A percentile compares a stretch with the other conserved stretches of the same genome.
phyloP scores from a whole-genome alignment of 305 asterid species.

The Fraxinus nigra region DNA sequence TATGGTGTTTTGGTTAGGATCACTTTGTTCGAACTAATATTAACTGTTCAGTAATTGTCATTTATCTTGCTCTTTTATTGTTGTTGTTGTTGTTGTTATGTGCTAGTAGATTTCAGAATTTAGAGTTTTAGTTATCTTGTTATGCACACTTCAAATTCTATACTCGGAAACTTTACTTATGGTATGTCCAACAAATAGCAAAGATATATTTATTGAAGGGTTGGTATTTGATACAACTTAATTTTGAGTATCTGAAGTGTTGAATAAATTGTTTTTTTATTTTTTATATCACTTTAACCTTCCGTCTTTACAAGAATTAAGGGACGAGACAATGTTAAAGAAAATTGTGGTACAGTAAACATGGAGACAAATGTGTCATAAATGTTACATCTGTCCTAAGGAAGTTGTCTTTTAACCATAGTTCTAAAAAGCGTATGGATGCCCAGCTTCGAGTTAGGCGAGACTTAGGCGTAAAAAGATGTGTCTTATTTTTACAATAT shows the following conservation, averaged over 20 bases:
- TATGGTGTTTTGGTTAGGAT: not conserved
- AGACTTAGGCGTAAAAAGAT: not conserved
- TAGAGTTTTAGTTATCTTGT: not conserved
- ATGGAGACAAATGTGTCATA: not conserved
- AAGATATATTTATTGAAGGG: not conserved
- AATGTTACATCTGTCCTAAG: not conserved
- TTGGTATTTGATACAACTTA: not conserved
- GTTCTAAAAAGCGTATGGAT: not conserved
- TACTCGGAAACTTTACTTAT: not conserved
- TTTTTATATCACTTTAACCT: not conserved
- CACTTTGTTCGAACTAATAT: not conserved
- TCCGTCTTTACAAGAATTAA: not conserved
- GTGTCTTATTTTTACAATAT: no score
- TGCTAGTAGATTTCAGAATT: not conserved
- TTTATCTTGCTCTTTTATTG: not conserved
- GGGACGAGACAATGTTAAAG: not conserved
- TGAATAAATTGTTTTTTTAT: not conserved
- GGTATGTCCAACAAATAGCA: not conserved
- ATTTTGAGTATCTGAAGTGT: not conserved
- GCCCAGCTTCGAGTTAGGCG: not conserved
- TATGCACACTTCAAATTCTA: not conserved
- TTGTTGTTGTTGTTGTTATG: not conserved
- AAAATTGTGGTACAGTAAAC: not conserved
- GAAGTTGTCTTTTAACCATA: not conserved
- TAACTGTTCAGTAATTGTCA: constrained; percentile 2